A percentile compares a stretch with the other conserved stretches of the same genome.
Evolutionary conservation across 73 alveolate species (phyloP).

Genomic region (Paramecium pentaurelia): DNA sequence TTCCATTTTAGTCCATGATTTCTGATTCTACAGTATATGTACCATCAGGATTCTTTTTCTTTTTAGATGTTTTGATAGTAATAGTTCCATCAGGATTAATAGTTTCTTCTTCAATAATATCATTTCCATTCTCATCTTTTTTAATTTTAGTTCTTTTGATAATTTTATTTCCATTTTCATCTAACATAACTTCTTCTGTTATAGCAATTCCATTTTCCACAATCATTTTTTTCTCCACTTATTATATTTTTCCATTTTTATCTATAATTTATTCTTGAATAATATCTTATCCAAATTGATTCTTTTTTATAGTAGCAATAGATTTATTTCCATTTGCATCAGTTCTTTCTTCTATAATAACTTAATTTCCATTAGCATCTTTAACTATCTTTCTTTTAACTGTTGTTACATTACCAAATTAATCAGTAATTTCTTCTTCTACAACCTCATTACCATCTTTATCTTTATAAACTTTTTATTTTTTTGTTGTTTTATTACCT

Average conservation of each 20-base stretch:
- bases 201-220: slow-evolving; percentile 7
- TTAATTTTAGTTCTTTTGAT: slow-evolving; percentile 42
- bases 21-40: slow-evolving; percentile 38
- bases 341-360: slow-evolving; percentile 43
- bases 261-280: slow-evolving; percentile 41
- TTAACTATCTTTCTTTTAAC: slow-evolving; percentile 33
- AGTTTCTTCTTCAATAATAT: background rate
- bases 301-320: slow-evolving; percentile 39
- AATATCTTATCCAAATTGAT: slow-evolving; percentile 49
- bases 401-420: background rate
- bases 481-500: slow-evolving; percentile 43
- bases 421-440: background rate
- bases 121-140: slow-evolving; percentile 56
- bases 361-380: slow-evolving; percentile 59
- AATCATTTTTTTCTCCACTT: background rate
- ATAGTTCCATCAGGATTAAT: slow-evolving; percentile 48
- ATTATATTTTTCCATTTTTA: slow-evolving; percentile 34
- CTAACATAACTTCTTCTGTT: slow-evolving; percentile 46
- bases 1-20: slow-evolving; percentile 44
- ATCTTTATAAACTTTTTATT: slow-evolving; percentile 42
- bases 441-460: slow-evolving; percentile 55
- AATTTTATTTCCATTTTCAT: slow-evolving; percentile 53
- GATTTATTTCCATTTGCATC: slow-evolving; percentile 54
- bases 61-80: background rate
- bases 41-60: background rate